Percentiles rank a stretch among this genome's conserved stretches.
These are phyloP conservation scores for Didymella sp. DNA, from an alignment of 2,329 filamentous ascomycete species.

Conservation along the genomic window DNA sequence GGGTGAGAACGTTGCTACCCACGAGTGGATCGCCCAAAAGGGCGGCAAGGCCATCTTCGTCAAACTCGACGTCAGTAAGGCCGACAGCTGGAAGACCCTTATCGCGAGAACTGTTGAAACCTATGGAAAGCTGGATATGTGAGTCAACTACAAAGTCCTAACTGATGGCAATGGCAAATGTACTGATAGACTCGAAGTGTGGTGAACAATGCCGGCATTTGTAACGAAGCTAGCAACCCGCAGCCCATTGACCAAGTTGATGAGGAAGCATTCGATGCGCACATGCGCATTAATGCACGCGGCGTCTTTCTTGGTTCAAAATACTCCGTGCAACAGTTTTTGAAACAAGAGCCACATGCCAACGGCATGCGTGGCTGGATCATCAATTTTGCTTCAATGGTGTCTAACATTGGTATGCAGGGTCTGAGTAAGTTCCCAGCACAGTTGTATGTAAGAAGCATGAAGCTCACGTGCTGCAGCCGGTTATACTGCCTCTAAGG, in stretches of 20 bases:
- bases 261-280: slow-evolving; percentile 47
- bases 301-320: slow-evolving; percentile 51
- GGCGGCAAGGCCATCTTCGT: slow-evolving; percentile 38
- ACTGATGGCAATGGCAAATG: too few species aligned
- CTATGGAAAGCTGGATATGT: slow-evolving; percentile 46
- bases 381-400: slow-evolving; percentile 48
- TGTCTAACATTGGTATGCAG: slow-evolving; percentile 29
- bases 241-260: slow-evolving; percentile 39
- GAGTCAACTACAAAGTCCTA: too few species aligned
- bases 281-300: slow-evolving; percentile 40
- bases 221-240: slow-evolving; percentile 34
- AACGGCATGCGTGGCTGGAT: slow-evolving; percentile 48
- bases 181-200: slow-evolving; percentile 19
- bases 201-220: slow-evolving; percentile 50
- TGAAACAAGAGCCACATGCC: slow-evolving; percentile 43
- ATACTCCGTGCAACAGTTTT: slow-evolving; percentile 48
- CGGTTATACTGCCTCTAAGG: slow-evolving; percentile 57
- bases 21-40: slow-evolving; percentile 29
- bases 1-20: slow-evolving; percentile 17
- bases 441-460: neutral
- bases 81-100: slow-evolving; percentile 32
- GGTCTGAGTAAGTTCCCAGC: slow-evolving; percentile 37
- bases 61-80: slow-evolving; percentile 41
- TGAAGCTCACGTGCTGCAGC: slow-evolving; percentile 25
- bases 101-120: slow-evolving; percentile 35